These are phyloP conservation scores for Fonsecaea pugnacius DNA, from an alignment of 2,329 filamentous ascomycete genomes.

Conservation along the genomic window DNA sequence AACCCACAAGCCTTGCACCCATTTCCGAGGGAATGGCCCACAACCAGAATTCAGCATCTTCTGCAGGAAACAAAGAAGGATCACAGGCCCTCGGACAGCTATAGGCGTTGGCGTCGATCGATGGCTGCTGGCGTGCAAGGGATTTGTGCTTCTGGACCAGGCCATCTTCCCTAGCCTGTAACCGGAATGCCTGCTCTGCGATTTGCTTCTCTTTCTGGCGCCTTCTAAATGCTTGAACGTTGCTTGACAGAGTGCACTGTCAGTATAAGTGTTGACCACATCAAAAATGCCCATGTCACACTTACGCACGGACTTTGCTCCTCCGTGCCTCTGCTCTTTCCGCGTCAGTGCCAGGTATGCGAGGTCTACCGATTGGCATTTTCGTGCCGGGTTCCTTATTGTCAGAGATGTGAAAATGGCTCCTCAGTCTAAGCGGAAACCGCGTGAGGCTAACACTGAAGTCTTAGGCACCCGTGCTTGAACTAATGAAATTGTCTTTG, in stretches of 20 bases:
- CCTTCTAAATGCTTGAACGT: constrained; percentile 32
- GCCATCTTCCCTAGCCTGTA: not conserved
- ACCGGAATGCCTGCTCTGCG: constrained; percentile 5
- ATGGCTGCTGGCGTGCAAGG: not conserved
- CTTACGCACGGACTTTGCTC: constrained; percentile 29
- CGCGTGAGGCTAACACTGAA: constrained; percentile 1
- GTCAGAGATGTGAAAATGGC: not conserved
- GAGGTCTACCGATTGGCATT: constrained; percentile 31
- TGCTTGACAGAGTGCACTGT: constrained; percentile 8
- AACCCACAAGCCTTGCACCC: constrained; percentile 19
- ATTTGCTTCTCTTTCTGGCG: constrained; percentile 32
- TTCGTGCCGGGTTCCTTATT: constrained; percentile 4
- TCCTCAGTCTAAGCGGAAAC: not conserved
- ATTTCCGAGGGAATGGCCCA: constrained; percentile 23
- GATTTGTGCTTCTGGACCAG: constrained; percentile 1
- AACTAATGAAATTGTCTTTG: not conserved
- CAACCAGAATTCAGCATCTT: constrained; percentile 24
- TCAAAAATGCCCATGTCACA: not conserved
- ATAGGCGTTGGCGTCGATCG: not conserved
- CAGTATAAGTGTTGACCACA: not conserved
- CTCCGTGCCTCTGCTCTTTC: constrained; percentile 31
- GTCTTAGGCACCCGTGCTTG: not conserved
- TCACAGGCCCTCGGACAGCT: not conserved
- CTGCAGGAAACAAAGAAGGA: constrained; percentile 5
- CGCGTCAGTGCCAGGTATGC: constrained; percentile 30